A percentile compares a stretch with the other conserved stretches of the same genome.
Evolutionary conservation across 768 basidiomycete genomes (phyloP).

Genomic region (Phallus indusiatus): DNA sequence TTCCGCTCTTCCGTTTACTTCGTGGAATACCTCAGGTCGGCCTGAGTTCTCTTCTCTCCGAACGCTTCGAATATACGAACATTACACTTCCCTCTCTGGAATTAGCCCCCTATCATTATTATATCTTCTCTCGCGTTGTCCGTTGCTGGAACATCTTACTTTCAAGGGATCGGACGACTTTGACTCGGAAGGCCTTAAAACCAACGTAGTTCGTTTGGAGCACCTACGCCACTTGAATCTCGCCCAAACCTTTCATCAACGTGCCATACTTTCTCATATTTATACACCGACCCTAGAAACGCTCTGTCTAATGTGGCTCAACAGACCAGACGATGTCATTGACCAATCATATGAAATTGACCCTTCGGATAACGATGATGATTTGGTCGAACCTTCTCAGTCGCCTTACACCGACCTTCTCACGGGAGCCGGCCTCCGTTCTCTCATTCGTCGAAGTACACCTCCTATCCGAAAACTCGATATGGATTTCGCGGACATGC

Average conservation of each 20-base stretch:
- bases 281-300: conserved; percentile 48
- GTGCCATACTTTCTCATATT: conserved; percentile 56
- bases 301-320: conserved; percentile 57
- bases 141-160: conserved; percentile 48
- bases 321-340: conserved; percentile 26
- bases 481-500: conserved; percentile 79
- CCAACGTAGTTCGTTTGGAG: conserved; percentile 42
- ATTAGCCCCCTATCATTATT: neutral
- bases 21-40: conserved; percentile 48
- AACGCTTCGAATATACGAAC: conserved; percentile 33
- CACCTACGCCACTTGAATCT: conserved; percentile 48
- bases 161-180: conserved; percentile 36
- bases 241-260: conserved; percentile 50
- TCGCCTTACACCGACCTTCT: conserved; percentile 70
- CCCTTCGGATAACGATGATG: conserved; percentile 66
- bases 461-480: conserved; percentile 59
- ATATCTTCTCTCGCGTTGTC: conserved; percentile 45
- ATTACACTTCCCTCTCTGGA: conserved; percentile 37
- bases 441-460: conserved; percentile 46
- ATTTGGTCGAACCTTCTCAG: conserved; percentile 63
- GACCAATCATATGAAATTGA: conserved; percentile 29
- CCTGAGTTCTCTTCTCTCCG: conserved; percentile 23
- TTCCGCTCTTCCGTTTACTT: conserved; percentile 17
- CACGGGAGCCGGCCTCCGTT: conserved; percentile 72
- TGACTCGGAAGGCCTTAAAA: conserved; percentile 14